A percentile compares a stretch with the other conserved stretches of the same genome.
phyloP scores from a whole-genome alignment of 306 rosid genomes.

The Ochetophila trinervis region DNA sequence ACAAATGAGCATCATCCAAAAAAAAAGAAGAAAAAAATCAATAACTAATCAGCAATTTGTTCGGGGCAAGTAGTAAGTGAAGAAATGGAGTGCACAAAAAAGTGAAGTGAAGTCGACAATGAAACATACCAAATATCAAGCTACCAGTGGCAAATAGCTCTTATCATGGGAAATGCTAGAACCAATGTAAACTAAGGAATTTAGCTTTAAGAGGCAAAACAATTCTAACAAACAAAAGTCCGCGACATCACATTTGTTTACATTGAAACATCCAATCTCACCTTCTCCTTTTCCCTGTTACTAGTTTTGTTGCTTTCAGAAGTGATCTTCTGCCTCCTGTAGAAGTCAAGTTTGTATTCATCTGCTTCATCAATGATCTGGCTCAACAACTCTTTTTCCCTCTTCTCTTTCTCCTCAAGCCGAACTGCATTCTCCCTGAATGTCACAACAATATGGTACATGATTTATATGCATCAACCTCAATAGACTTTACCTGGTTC shows the following conservation, averaged over 20 bases:
- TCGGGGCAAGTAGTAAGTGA: neutral
- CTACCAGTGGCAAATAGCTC: neutral
- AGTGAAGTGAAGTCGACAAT: neutral
- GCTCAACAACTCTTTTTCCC: constrained; percentile 35
- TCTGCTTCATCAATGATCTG: constrained; percentile 41
- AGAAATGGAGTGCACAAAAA: neutral
- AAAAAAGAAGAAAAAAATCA: neutral
- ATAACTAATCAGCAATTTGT: neutral
- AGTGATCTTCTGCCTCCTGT: constrained; percentile 30
- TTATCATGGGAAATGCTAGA: constrained; percentile 2
- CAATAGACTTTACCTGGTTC: neutral
- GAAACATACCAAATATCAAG: neutral
- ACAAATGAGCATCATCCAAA: no score
- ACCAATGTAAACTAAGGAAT: neutral
- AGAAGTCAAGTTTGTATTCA: constrained; percentile 39
- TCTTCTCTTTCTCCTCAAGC: constrained; percentile 41
- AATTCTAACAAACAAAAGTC: neutral
- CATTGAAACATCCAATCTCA: constrained; percentile 1
- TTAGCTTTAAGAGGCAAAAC: neutral
- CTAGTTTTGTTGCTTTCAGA: constrained; percentile 33
- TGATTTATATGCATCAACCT: neutral
- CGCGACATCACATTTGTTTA: no score
- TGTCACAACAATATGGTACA: neutral
- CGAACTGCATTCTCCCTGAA: constrained; percentile 36
- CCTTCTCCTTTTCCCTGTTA: constrained; percentile 51